These are phyloP conservation scores for Saposhnikovia divaricata DNA, from an alignment of 129 eudicot species.

Conservation along the genomic window DNA sequence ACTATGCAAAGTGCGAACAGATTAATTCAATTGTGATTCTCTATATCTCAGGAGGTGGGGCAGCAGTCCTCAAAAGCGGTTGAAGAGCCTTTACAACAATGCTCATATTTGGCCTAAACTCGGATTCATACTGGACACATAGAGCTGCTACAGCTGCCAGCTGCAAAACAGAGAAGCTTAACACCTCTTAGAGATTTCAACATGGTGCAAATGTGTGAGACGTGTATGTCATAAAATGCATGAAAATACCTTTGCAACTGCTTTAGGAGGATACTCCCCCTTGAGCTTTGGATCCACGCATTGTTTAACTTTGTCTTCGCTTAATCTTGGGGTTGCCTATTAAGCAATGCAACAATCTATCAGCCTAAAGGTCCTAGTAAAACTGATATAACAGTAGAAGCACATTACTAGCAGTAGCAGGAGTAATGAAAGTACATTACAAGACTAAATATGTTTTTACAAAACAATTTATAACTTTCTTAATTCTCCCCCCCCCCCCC, in stretches of 20 bases:
- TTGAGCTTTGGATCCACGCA: constrained; percentile 9
- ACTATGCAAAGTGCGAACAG: not conserved
- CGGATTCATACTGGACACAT: constrained; percentile 11
- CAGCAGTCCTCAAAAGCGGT: constrained; percentile 2
- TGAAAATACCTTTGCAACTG: not conserved
- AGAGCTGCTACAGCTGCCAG: constrained; percentile 7
- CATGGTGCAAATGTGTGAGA: not conserved
- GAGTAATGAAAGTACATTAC: not conserved
- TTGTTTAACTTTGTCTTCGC: constrained; percentile 9
- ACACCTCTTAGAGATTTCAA: not conserved
- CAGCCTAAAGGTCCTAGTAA: not conserved
- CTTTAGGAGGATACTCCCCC: constrained; percentile 10
- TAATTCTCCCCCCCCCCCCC: not conserved
- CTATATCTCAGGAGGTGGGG: not conserved
- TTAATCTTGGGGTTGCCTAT: constrained; percentile 10
- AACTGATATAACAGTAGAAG: not conserved
- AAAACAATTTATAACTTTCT: not conserved
- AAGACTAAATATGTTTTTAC: not conserved
- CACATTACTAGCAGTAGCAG: not conserved
- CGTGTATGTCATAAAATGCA: not conserved
- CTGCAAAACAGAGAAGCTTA: not conserved
- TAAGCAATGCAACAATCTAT: not conserved
- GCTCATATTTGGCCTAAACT: constrained; percentile 4
- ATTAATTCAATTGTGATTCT: not conserved
- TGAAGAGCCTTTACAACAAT: constrained; percentile 11